Base-by-base conservation (phyloP, 2,329 filamentous ascomycete species). In the Diaporthe longicolla region DNA sequence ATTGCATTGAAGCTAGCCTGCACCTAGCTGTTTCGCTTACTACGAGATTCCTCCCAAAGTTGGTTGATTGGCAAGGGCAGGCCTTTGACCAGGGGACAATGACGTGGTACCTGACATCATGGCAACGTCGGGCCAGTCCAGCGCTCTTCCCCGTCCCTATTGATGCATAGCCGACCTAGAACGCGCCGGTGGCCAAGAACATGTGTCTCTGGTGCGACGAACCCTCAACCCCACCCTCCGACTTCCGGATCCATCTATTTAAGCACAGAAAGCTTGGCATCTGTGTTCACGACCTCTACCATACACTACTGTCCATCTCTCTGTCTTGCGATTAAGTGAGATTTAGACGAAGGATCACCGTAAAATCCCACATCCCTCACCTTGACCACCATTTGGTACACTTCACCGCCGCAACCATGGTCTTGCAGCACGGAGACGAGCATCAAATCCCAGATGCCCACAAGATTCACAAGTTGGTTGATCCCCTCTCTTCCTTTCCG, bases 381-480 rank as follows among this genome's bases (percentile, higher is more conserved):
- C 63, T 26, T 21, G 21, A 19, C 32, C 21, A 40, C 5, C 9
- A 19, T n/a, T n/a, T n/a, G n/a, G 13, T 7, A 32, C 40, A 32
- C 17, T 10, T 10, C 24, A 63, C 40, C 59, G 17, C 29, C 21
- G 70, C 52, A 78, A 84, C 76, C 29, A 88, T 89, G 87, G 87
- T 88, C 72, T 79, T 83, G 74, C 87, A 89, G 75, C 84, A 88
- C 79, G 84, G 84, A 75, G 84, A 90, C 76, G 82, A 87, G 55
- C 84, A 88, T 76, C 77, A 89, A 10, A 89, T 91, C 70, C 89
- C 89, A 6, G 43, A 83, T 1, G 82, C 88, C 73, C 83, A 86
- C 79, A 83, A 82, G 61, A 78, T 87, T 52, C 77, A 85, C 77
- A 86, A 84, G 88, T 89, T 79, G 79, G 84, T 69, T 13, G 26